These are phyloP conservation scores for Myriosclerotinia scirpicola DNA, from an alignment of 2,329 filamentous ascomycete species.

Conservation along the genomic window DNA sequence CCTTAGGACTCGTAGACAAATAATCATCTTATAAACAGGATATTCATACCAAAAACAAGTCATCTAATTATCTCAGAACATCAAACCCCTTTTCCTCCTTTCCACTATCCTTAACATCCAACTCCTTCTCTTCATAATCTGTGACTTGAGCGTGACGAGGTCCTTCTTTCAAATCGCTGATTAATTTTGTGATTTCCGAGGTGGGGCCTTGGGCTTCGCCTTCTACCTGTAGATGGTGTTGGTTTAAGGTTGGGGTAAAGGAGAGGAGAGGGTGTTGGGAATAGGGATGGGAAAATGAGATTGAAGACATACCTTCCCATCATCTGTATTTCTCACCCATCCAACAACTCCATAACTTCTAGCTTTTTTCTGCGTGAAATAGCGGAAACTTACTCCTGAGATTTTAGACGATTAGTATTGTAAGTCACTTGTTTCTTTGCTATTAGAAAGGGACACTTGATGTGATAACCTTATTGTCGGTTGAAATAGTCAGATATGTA, in stretches of 20 bases:
- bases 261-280: not conserved
- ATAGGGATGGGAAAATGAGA: not conserved
- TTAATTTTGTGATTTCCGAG: constrained; percentile 63
- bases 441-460: too few relatives aligned
- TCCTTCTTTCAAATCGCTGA: constrained; percentile 73
- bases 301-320: constrained; percentile 50
- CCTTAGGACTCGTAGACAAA: too few relatives aligned
- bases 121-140: constrained; percentile 68
- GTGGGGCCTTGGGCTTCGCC: constrained; percentile 82
- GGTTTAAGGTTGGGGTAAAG: too few relatives aligned
- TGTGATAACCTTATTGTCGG: not conserved
- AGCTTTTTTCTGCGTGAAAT: constrained; percentile 56
- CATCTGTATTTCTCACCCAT: constrained; percentile 60
- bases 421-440: not conserved
- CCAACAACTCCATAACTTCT: constrained; percentile 53
- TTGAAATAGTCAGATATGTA: too few relatives aligned
- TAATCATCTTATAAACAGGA: too few relatives aligned
- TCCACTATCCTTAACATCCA: constrained; percentile 67
- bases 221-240: constrained; percentile 62
- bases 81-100: constrained; percentile 24
- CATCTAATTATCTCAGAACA: not conserved
- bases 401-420: not conserved
- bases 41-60: too few relatives aligned
- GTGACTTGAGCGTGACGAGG: constrained; percentile 71
- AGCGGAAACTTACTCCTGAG: constrained; percentile 33